Conservation (phyloP, 2,329 filamentous ascomycete species). For the Sclerotinia glacialis region DNA sequence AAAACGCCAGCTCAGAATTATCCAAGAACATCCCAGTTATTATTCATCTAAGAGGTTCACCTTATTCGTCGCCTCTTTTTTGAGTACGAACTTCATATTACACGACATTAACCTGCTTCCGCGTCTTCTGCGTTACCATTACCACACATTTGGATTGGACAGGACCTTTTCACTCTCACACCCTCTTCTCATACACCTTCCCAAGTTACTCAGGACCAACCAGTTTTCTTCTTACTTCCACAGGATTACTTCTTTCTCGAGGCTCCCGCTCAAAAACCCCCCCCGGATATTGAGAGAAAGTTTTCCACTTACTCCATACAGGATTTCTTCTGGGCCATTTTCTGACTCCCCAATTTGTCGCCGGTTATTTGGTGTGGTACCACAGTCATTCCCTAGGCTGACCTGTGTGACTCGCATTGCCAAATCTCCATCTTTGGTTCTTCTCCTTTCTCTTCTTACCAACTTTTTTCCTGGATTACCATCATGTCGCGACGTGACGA, state of each 20-base stretch:
- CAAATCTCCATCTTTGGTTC: constrained; percentile 35
- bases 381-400: constrained; percentile 35
- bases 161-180: constrained; percentile 11
- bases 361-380: constrained; percentile 31
- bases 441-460: constrained; percentile 37
- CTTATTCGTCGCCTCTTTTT: constrained; percentile 26
- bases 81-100: constrained; percentile 13
- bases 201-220: constrained; percentile 25
- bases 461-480: constrained; percentile 33
- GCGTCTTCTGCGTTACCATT: constrained; percentile 23
- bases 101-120: constrained; percentile 18
- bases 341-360: constrained; percentile 24
- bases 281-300: constrained; percentile 14
- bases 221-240: constrained; percentile 12
- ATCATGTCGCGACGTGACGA: constrained; percentile 25
- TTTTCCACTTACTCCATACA: constrained; percentile 18
- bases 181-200: background rate
- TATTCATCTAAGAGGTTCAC: constrained; percentile 29
- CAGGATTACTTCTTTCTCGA: constrained; percentile 34
- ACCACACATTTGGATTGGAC: constrained; percentile 31
- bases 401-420: constrained; percentile 38
- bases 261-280: constrained; percentile 26
- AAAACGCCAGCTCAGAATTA: constrained; percentile 25
- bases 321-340: constrained; percentile 25
- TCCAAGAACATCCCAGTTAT: background rate